Percentiles rank a stretch among this genome's conserved stretches.
These are phyloP conservation scores for Cadophora sp. DNA, from an alignment of 2,329 filamentous ascomycete genomes.

Conservation along the genomic window DNA sequence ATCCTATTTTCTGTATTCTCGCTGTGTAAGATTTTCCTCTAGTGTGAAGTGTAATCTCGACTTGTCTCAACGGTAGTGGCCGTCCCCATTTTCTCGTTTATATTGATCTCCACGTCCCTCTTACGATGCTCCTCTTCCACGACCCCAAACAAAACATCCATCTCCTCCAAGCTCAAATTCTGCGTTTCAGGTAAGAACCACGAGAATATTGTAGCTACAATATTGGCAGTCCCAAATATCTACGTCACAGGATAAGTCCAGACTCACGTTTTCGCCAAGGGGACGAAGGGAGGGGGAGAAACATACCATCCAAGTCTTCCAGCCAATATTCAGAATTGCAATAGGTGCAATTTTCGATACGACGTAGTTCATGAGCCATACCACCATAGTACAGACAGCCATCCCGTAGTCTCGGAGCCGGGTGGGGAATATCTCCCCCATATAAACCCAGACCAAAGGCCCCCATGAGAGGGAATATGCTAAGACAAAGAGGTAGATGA, in stretches of 20 bases:
- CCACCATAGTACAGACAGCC: conserved; percentile 9
- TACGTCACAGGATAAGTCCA: background rate
- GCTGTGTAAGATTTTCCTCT: background rate
- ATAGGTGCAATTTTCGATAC: conserved; percentile 57
- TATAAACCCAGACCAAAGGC: conserved; percentile 58
- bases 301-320: conserved; percentile 47
- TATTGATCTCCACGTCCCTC: conserved; percentile 32
- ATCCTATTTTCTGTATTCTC: background rate
- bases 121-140: conserved; percentile 25
- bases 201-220: conserved; percentile 53
- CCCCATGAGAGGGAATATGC: conserved; percentile 59
- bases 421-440: conserved; percentile 51
- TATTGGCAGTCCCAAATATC: conserved; percentile 18
- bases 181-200: conserved; percentile 63
- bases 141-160: conserved; percentile 42
- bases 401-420: conserved; percentile 14
- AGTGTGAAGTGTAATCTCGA: background rate
- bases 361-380: conserved; percentile 54
- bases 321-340: conserved; percentile 55
- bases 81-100: conserved; percentile 8
- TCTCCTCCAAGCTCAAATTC: conserved; percentile 69
- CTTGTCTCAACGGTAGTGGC: background rate
- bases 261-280: background rate
- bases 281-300: background rate
- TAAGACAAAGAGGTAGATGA: conserved; percentile 35